Base-by-base conservation (phyloP, 192 early-diverging fungal genomes). In the Backusella australiensis region DNA sequence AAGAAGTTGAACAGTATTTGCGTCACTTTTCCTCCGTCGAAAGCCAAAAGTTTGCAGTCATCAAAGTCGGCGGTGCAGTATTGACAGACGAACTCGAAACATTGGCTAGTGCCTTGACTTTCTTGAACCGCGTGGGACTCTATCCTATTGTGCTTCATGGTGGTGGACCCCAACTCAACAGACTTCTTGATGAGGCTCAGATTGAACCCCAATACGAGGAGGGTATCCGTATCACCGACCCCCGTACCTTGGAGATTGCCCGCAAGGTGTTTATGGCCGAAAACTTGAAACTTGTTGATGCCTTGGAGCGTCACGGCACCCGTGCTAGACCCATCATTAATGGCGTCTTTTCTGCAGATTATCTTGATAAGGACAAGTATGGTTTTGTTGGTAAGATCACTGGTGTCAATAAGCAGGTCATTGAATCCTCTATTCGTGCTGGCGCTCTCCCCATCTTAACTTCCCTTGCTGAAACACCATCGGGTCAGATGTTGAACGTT, bases 141-240 rank as follows among this genome's bases (percentile, higher is more conserved):
- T 99, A 97, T 80, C 98, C 98, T 23, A 99, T 99, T 71, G 96
- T 99, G 3, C 90, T 99, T 23, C 98, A 99, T 80, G 98, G 98
- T 14, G 98, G 95, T 2, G 98, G 98, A 6, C 98, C 98, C 46
- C 97, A 99, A 83, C 82, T 99, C 68, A 99, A 99, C 88, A 83
- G 87, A 70, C 78, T 96, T 11, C 86, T 99, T 36, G 95, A 97
- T 73, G 89, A 93, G 49, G 96, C 96, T 6, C 91, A 91, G n/a
- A 90, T 99, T n/a, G 93, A 95, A 82, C 93, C 98, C n/a, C 90
- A 96, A 53, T 99, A 99, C 81, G 89, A 93, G 73, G 97, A 97
- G 73, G 98, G 98, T 67, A 98, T 99, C 77, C 93, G 98, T 70
- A 95, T 99, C 79, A 99, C 98, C 9, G 97, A 98, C 81, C 90